Evolutionary conservation across 768 basidiomycete species (phyloP), one percentile per base, ranked within the genome.

Genomic region (Mycena metata): DNA sequence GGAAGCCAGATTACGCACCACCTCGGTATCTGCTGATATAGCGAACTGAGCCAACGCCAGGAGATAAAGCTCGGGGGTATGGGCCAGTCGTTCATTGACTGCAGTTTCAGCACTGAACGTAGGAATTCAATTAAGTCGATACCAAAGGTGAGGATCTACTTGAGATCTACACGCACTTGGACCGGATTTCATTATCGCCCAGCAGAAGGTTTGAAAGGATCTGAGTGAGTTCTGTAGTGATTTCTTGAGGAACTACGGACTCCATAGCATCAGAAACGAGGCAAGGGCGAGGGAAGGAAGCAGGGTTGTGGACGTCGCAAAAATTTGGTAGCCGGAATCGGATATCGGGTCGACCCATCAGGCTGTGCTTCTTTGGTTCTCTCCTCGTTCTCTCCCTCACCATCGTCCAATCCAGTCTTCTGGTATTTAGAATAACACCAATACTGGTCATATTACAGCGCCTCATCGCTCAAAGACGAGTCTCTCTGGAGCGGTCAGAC

Each of bases 181-280:
- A 83, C 19, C 93, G 89, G 57, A 95, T 92, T 61, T 90, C 88
- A 79, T 95, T 95, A 77, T 95, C 93, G 6, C 92, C 94, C 45
- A 93, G 83, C 5, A 95, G 91, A 21, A 95, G 88, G 79, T 95
- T 95, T 13, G 92, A 91, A 46, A 95, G 88, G 67, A 94, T 93
- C 79, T 95, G 93, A 0, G 91, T 93, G 71, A 94, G 85, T 74
- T 94, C 92, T 15, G 83, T 80, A 9, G 90, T 90, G 50, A 94
- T 91, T 77, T 93, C 90, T 64, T 89, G 85, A 0, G 91, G 86
- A 5, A 86, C 85, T n/a, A 86, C 83, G 17, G 81, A 69, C 52
- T 85, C 85, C 85, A 86, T 85, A 33, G 66, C 70, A 59, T 69
- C 36, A 68, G 66, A 59, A 26, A 49, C 46, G 41, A 54, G 54